These are phyloP conservation scores for Aurantiochytrium sp. DNA, from an alignment of 108 stramenopile genomes.

Conservation along the genomic window DNA sequence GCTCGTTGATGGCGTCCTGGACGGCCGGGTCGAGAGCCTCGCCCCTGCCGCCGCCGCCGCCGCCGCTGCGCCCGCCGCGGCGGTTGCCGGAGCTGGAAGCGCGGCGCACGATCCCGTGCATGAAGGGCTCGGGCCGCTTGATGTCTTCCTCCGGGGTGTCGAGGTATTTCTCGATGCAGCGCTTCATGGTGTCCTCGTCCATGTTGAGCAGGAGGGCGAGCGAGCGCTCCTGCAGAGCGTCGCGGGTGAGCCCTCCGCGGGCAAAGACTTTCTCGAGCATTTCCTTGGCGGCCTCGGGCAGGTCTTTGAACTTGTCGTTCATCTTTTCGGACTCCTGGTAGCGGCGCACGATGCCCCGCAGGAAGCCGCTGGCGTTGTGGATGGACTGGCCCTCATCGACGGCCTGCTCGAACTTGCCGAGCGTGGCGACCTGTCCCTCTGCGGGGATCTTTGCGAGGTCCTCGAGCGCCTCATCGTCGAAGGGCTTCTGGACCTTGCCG, in stretches of 20 bases:
- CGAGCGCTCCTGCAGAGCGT: background rate
- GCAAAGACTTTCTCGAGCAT: background rate
- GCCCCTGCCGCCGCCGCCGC: background rate
- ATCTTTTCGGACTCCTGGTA: background rate
- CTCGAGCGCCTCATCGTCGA: background rate
- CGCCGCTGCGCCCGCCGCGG: background rate
- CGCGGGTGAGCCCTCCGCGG: background rate
- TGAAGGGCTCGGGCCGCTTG: background rate
- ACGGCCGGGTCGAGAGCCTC: background rate
- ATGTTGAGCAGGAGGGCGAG: background rate
- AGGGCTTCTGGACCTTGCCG: background rate
- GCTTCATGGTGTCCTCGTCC: background rate
- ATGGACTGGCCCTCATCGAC: slow-evolving; percentile 1
- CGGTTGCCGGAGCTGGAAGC: background rate
- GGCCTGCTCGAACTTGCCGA: slow-evolving; percentile 1
- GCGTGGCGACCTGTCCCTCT: background rate
- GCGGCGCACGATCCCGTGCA: slow-evolving; percentile 18
- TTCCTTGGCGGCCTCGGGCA: background rate
- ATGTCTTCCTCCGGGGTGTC: background rate
- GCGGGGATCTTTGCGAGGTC: slow-evolving; percentile 1
- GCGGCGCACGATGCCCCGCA: background rate
- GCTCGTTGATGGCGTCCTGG: background rate
- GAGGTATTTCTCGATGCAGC: background rate
- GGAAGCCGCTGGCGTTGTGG: background rate
- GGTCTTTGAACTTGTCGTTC: background rate